Percentiles rank a stretch among this genome's conserved stretches.
These are phyloP conservation scores for Podila horticola DNA, from an alignment of 192 early-diverging fungal species.

Conservation along the genomic window DNA sequence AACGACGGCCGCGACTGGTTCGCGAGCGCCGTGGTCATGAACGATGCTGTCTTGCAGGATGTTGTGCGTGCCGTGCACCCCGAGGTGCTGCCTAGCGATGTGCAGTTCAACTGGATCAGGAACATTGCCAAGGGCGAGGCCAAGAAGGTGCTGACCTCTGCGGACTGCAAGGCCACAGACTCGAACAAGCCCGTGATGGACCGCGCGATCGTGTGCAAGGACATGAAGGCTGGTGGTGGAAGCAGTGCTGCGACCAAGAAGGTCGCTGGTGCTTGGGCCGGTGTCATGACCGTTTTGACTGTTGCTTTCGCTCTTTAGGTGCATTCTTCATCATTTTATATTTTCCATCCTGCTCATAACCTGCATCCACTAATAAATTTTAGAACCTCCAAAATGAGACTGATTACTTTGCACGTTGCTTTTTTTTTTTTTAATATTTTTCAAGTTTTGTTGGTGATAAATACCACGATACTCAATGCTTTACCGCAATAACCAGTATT, in stretches of 20 bases:
- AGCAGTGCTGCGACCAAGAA: slow-evolving; percentile 26
- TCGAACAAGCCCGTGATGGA: slow-evolving; percentile 25
- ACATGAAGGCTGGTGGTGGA: slow-evolving; percentile 46
- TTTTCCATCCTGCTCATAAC: neutral
- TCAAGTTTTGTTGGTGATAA: too few relatives aligned
- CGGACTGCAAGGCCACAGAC: slow-evolving; percentile 65
- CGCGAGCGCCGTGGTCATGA: slow-evolving; percentile 70
- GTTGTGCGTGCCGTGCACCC: slow-evolving; percentile 73
- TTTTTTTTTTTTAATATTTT: too few relatives aligned
- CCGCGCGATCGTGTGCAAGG: slow-evolving; percentile 28
- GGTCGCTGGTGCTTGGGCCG: slow-evolving; percentile 23
- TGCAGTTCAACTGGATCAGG: slow-evolving; percentile 71
- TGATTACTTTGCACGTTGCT: too few relatives aligned
- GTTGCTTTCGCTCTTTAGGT: slow-evolving; percentile 30
- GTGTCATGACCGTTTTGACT: slow-evolving; percentile 20
- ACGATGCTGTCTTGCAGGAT: slow-evolving; percentile 77
- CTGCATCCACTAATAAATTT: neutral
- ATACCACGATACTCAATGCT: too few relatives aligned
- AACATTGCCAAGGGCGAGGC: slow-evolving; percentile 62
- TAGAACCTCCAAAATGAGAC: too few relatives aligned
- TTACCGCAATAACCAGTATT: neutral
- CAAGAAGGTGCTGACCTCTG: slow-evolving; percentile 54
- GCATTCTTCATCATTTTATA: neutral
- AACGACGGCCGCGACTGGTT: slow-evolving; percentile 79
- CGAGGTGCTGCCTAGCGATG: slow-evolving; percentile 56